Evolutionary conservation across 2,329 filamentous ascomycete genomes (phyloP).

Genomic region (Verruconis gallopava): DNA sequence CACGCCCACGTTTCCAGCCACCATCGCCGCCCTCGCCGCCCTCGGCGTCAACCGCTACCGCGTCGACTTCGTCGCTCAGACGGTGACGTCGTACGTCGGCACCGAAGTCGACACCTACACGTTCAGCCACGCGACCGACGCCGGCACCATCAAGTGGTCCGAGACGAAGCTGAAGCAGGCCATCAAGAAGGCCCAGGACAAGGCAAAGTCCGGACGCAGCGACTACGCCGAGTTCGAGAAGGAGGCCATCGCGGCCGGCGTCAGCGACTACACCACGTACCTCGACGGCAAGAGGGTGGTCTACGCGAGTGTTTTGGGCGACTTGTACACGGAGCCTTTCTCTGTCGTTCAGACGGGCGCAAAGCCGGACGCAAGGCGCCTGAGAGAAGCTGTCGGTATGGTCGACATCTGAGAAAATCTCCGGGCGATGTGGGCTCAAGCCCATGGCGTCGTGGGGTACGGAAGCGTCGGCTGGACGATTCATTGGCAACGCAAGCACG

Average conservation of each 20-base stretch:
- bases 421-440: too few species aligned
- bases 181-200: not conserved
- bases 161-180: not conserved
- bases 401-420: conserved; percentile 1
- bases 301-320: not conserved
- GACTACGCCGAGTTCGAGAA: conserved; percentile 1
- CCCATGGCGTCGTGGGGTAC: too few species aligned
- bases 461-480: too few species aligned
- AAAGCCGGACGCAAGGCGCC: not conserved
- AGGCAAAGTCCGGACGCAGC: not conserved
- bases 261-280: not conserved
- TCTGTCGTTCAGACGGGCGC: not conserved
- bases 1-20: not conserved
- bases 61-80: not conserved
- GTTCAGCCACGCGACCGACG: not conserved
- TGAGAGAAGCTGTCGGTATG: not conserved
- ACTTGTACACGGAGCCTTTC: not conserved
- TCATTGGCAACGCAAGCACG: too few species aligned
- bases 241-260: not conserved
- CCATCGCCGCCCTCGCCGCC: not conserved
- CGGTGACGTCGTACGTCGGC: not conserved
- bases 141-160: not conserved
- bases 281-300: not conserved
- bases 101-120: not conserved
- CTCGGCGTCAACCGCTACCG: not conserved